A percentile compares a stretch with the other conserved stretches of the same genome.
Evolutionary conservation across 2,329 filamentous ascomycete species (phyloP).

Genomic region (Ophiostoma novo-ulmi): DNA sequence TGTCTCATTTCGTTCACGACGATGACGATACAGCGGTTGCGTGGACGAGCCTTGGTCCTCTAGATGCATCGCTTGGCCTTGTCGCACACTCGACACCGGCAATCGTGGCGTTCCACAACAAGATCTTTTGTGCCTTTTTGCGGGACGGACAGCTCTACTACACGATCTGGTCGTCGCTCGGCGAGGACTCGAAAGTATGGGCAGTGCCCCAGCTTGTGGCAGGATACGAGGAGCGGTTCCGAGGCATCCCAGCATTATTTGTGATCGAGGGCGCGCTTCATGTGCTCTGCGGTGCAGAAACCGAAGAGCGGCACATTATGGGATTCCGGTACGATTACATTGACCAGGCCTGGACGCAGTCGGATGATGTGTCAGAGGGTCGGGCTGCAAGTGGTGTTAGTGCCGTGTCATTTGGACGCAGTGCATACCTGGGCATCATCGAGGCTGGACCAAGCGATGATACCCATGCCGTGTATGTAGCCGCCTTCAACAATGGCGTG

Average conservation of each 20-base stretch:
- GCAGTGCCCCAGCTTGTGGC: conserved; percentile 24
- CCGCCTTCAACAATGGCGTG: conserved; percentile 25
- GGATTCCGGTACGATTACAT: conserved; percentile 33
- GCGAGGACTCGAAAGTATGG: conserved; percentile 26
- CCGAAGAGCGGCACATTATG: conserved; percentile 31
- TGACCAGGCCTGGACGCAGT: conserved; percentile 32
- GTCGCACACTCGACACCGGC: conserved; percentile 31
- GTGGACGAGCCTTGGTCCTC: conserved; percentile 30
- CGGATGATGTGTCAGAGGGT: conserved; percentile 35
- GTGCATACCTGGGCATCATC: conserved; percentile 32
- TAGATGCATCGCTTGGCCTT: conserved; percentile 29
- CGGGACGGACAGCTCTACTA: conserved; percentile 32
- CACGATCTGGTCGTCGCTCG: conserved; percentile 30
- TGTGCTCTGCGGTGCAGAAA: conserved; percentile 32
- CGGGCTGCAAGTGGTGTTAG: conserved; percentile 34
- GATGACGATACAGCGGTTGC: conserved; percentile 29
- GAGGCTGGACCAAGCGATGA: conserved; percentile 29
- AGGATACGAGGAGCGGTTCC: conserved; percentile 26
- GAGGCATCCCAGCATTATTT: conserved; percentile 36
- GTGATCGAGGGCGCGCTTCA: conserved; percentile 34
- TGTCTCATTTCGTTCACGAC: conserved; percentile 35
- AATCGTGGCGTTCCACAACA: conserved; percentile 36
- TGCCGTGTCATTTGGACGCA: conserved; percentile 34
- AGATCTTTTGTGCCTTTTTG: conserved; percentile 34
- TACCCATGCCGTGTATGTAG: conserved; percentile 28